These are phyloP conservation scores for Diplodia seriata DNA, from an alignment of 2,329 filamentous ascomycete genomes.

Conservation along the genomic window DNA sequence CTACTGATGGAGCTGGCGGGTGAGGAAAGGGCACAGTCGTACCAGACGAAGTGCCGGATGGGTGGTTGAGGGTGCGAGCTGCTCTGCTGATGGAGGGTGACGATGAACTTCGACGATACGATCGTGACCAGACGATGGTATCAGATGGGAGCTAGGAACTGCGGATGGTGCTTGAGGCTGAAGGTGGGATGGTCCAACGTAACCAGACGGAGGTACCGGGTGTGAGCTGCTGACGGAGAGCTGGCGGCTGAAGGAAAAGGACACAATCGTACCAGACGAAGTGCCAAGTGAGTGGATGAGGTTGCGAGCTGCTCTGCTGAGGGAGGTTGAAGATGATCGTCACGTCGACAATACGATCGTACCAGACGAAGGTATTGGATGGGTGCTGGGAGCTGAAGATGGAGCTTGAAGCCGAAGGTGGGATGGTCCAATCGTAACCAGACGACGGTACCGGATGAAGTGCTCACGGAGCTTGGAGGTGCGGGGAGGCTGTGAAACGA, in stretches of 20 bases:
- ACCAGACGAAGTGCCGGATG: too few relatives aligned
- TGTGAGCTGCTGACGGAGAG: too few relatives aligned
- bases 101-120: not conserved
- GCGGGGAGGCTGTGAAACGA: not conserved
- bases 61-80: too few relatives aligned
- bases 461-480: not conserved
- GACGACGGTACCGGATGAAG: not conserved
- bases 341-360: not conserved
- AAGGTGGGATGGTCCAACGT: not conserved
- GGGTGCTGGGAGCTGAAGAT: not conserved
- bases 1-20: too few relatives aligned
- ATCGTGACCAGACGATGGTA: not conserved
- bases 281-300: too few relatives aligned
- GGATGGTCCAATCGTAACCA: not conserved
- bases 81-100: too few relatives aligned
- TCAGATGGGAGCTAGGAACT: not conserved
- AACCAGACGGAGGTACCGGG: too few relatives aligned
- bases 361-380: not conserved
- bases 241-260: not conserved
- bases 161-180: not conserved
- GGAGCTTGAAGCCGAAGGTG: not conserved
- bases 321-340: too few relatives aligned
- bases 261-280: not conserved
- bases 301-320: too few relatives aligned
- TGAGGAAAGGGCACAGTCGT: not conserved